Evolutionary conservation across 2,329 filamentous ascomycete species (phyloP), one percentile per base, ranked within the genome.

Genomic region (Colletotrichum agaves): DNA sequence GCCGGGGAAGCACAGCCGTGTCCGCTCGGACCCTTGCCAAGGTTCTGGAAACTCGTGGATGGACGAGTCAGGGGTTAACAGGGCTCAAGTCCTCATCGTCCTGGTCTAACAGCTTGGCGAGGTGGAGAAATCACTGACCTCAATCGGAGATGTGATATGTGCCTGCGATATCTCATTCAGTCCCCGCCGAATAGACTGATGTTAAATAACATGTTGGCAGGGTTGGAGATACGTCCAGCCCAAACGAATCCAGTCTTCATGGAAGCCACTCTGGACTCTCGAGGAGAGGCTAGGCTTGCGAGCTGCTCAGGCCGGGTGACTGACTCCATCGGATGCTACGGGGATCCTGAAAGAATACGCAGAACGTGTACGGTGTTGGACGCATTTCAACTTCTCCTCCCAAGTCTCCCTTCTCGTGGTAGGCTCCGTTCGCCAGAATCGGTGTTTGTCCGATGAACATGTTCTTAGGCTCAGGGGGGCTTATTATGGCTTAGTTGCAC

Each of bases 1-100:
- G 21, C 63, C 58, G 58, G 41, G 57, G 58, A 62, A 53, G 47
- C 49, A 65, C 31, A 47, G 56, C 57, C 57, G 63, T 39, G 15
- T 17, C 21, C 57, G 39, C 63, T 55, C 35, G 41, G 63, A n/a
- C 58, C 49, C 8, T 41, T 12, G 49, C 2, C 49, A 56, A 31
- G 33, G 41, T 19, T 23, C n/a, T 31, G n/a, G 49, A 11, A 23
- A 49, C 4, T 19, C 21, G 19, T 49, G 3, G 35, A 59, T 43
- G 43, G 39, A 5, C 31, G 31, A 31, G 57, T 55, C 27, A 55
- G 63, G 21, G 17, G 33, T 27, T 13, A 3, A 39, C 56, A 61
- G 46, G 56, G 46, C 17, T 52, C 27, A 33, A 33, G 13, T 55
- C 31, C 59, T 47, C n/a, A 23, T 39, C 41, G 55, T 53, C 47